Evolutionary conservation across 371 early-diverging fungal species (phyloP).

Genomic region (Umbelopsis sp.): DNA sequence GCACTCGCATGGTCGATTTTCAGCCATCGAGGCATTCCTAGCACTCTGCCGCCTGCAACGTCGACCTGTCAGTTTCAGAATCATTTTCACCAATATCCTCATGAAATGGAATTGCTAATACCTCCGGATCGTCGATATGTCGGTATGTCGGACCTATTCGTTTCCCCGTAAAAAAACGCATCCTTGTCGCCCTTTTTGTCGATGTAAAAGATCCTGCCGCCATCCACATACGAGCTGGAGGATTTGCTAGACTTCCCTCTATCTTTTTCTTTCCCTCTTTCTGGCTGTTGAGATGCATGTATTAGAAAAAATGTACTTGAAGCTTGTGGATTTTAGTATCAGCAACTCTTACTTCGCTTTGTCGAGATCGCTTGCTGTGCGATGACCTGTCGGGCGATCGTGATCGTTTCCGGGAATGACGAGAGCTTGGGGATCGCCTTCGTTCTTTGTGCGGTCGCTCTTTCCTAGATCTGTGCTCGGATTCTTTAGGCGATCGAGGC

Average conservation of each 20-base stretch:
- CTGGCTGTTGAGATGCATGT: background rate
- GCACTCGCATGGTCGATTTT: constrained; percentile 35
- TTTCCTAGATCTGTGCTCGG: background rate
- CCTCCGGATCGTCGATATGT: constrained; percentile 45
- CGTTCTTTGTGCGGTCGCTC: constrained; percentile 4
- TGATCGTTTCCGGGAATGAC: constrained; percentile 23
- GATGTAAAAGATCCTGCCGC: constrained; percentile 36
- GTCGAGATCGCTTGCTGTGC: constrained; percentile 19
- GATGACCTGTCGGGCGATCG: constrained; percentile 21
- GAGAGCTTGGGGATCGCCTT: constrained; percentile 3
- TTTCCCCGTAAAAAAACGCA: constrained; percentile 42
- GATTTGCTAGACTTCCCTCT: background rate
- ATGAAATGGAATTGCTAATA: constrained; percentile 19
- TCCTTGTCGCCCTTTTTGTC: constrained; percentile 50
- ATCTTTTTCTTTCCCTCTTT: background rate
- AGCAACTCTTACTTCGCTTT: constrained; percentile 2
- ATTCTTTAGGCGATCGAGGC: background rate
- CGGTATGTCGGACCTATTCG: constrained; percentile 38
- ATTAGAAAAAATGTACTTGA: background rate
- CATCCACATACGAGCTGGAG: constrained; percentile 24
- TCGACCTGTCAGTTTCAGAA: background rate
- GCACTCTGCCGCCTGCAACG: constrained; percentile 35
- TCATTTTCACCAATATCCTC: background rate
- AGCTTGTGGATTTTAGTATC: too few relatives aligned
- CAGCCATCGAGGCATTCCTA: constrained; percentile 33